Percentiles rank a stretch among this genome's conserved stretches.
Evolutionary conservation across 306 rosid genomes (phyloP).

Genomic region (Carpinus fangiana): DNA sequence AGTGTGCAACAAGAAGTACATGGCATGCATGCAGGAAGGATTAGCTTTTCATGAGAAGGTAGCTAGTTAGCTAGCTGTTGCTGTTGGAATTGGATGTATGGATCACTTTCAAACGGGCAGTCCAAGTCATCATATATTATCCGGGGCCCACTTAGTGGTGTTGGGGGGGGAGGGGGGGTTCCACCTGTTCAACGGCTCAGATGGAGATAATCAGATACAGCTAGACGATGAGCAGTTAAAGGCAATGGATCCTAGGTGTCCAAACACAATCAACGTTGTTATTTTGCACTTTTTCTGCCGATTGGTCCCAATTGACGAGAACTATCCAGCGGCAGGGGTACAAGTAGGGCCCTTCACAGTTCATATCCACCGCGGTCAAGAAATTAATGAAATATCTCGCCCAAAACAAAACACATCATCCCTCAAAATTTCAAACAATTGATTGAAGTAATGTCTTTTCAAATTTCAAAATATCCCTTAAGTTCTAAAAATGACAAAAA

Average conservation of each 20-base stretch:
- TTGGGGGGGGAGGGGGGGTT: background rate
- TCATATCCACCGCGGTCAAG: background rate
- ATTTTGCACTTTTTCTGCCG: background rate
- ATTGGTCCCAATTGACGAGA: background rate
- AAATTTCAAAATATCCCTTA: no score
- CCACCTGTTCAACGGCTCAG: slow-evolving; percentile 4
- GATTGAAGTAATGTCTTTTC: no score
- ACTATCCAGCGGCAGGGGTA: background rate
- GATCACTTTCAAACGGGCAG: slow-evolving; percentile 2
- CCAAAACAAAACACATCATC: no score
- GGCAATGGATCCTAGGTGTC: slow-evolving; percentile 12
- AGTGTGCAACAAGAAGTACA: background rate
- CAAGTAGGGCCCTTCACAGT: background rate
- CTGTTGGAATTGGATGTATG: no score
- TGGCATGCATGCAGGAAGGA: background rate
- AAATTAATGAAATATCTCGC: no score
- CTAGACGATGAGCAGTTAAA: background rate
- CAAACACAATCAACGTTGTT: background rate
- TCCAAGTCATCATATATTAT: background rate
- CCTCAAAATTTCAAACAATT: no score
- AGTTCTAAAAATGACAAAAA: no score
- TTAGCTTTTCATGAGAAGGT: background rate
- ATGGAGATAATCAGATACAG: background rate
- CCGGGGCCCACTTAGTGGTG: background rate
- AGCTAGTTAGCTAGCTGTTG: background rate